Evolutionary conservation across 2,329 filamentous ascomycete genomes (phyloP).

Genomic region (Phoma herbarum): DNA sequence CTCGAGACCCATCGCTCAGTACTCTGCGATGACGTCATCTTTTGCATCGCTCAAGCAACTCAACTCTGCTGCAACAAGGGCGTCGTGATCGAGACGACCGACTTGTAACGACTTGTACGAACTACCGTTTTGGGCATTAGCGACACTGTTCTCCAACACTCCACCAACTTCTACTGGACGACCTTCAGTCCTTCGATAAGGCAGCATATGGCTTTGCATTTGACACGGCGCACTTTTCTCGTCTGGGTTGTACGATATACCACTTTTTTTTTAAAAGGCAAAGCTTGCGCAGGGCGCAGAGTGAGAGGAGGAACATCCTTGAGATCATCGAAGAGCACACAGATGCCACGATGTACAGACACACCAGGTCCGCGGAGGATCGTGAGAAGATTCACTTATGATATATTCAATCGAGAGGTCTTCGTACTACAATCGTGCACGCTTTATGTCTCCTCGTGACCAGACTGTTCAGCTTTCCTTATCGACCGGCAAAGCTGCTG

Average conservation of each 20-base stretch:
- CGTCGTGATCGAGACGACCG: slow-evolving; percentile 29
- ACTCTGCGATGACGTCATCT: slow-evolving; percentile 53
- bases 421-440: not conserved
- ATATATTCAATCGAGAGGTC: slow-evolving; percentile 5
- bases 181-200: slow-evolving; percentile 4
- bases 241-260: slow-evolving; percentile 19
- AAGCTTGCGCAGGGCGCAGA: slow-evolving; percentile 12
- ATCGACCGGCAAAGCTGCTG: not conserved
- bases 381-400: not conserved
- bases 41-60: slow-evolving; percentile 52
- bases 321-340: slow-evolving; percentile 13
- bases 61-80: slow-evolving; percentile 31
- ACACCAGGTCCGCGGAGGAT: slow-evolving; percentile 1
- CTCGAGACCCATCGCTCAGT: slow-evolving; percentile 36
- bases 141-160: slow-evolving; percentile 28
- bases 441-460: not conserved
- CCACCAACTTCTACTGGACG: slow-evolving; percentile 13
- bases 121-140: slow-evolving; percentile 33
- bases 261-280: slow-evolving; percentile 11
- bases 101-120: slow-evolving; percentile 17
- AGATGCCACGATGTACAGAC: slow-evolving; percentile 12
- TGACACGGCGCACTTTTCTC: slow-evolving; percentile 11
- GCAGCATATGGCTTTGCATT: slow-evolving; percentile 18
- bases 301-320: not conserved
- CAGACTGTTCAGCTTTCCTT: not conserved